These are phyloP conservation scores for Penicillium coprophilum DNA, from an alignment of 495 filamentous ascomycete species.

Conservation along the genomic window DNA sequence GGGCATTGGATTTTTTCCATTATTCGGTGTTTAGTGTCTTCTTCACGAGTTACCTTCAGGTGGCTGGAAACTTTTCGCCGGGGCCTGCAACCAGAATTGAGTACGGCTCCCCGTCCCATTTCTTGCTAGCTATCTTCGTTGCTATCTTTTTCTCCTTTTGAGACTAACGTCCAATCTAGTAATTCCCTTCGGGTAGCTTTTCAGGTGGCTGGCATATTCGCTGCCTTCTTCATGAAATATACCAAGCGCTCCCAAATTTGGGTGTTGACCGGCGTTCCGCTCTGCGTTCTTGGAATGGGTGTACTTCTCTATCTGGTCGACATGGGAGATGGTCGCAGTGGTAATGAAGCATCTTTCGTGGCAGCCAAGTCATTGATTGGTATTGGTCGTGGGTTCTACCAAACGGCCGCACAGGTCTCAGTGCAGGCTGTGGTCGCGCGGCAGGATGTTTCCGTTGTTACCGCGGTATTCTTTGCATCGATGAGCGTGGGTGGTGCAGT, in stretches of 20 bases:
- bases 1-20: conserved; percentile 28
- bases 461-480: conserved; percentile 26
- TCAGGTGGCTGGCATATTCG: conserved; percentile 28
- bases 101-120: conserved; percentile 5
- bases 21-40: conserved; percentile 30
- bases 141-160: not conserved
- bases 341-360: conserved; percentile 26
- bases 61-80: conserved; percentile 22
- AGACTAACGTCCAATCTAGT: conserved; percentile 9
- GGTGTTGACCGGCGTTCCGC: conserved; percentile 25
- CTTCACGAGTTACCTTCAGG: conserved; percentile 30
- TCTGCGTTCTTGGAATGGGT: conserved; percentile 29
- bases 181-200: conserved; percentile 30
- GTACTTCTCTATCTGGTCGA: conserved; percentile 26
- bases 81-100: conserved; percentile 27
- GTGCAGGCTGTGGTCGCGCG: conserved; percentile 23
- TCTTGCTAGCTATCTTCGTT: not conserved
- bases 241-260: conserved; percentile 28
- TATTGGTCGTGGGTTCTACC: conserved; percentile 28
- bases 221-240: conserved; percentile 28
- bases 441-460: conserved; percentile 28
- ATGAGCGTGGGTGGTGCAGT: conserved; percentile 30
- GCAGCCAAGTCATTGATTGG: conserved; percentile 25
- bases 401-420: conserved; percentile 28
- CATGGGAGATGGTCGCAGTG: conserved; percentile 23